Conservation (phyloP, 2,329 filamentous ascomycete genomes). For the Xylaria arbuscula region DNA sequence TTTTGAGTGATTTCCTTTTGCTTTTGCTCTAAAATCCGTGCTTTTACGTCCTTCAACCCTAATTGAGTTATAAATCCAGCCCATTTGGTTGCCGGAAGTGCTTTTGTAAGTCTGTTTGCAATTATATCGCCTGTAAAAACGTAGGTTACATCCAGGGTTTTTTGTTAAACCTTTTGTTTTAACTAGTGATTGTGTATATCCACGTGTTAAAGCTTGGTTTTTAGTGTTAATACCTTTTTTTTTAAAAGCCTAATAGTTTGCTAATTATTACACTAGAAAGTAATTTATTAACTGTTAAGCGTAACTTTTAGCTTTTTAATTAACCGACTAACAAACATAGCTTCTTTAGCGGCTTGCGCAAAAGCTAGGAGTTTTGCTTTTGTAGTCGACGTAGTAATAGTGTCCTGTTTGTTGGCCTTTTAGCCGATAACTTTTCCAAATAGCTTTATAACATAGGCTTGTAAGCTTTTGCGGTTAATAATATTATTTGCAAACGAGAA, state of each 20-base stretch:
- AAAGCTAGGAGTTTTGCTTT: conserved; percentile 16
- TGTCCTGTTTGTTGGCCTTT: conserved; percentile 19
- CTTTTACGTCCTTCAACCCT: too few species aligned
- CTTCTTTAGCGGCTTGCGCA: conserved; percentile 20
- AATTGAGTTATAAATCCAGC: too few species aligned
- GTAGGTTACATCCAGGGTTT: too few species aligned
- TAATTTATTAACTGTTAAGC: neutral
- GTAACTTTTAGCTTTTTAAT: conserved; percentile 4
- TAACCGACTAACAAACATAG: conserved; percentile 6
- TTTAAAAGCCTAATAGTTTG: conserved; percentile 14
- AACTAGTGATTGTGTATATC: conserved; percentile 1
- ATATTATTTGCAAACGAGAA: too few species aligned
- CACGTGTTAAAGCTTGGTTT: conserved; percentile 9
- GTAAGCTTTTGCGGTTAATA: too few species aligned
- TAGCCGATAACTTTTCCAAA: conserved; percentile 19
- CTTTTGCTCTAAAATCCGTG: too few species aligned
- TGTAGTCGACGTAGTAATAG: conserved; percentile 9
- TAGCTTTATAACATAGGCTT: neutral
- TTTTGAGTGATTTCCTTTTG: too few species aligned
- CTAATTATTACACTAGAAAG: conserved; percentile 13
- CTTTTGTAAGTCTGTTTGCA: too few species aligned
- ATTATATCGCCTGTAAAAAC: too few species aligned
- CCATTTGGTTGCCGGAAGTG: too few species aligned
- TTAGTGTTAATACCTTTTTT: neutral
- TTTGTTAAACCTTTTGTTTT: too few species aligned